Percentiles rank a stretch among this genome's conserved stretches.
These are phyloP conservation scores for Psidium guajava DNA, from an alignment of 345 rosid genomes.

Conservation along the genomic window DNA sequence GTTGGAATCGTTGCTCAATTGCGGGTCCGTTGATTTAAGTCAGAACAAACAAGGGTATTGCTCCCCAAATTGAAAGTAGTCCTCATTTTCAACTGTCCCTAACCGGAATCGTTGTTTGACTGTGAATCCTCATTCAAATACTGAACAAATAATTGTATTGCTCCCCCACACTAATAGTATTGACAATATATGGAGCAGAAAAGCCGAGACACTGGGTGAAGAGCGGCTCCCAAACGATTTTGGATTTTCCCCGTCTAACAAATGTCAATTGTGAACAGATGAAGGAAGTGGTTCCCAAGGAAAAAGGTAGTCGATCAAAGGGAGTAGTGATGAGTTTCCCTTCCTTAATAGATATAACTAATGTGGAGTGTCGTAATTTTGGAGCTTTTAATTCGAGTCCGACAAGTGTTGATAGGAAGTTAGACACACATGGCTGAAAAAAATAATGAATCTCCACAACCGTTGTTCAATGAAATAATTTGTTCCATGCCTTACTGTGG, in stretches of 20 bases:
- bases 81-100: no score
- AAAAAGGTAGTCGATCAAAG: not conserved
- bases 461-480: not conserved
- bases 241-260: not conserved
- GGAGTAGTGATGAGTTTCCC: not conserved
- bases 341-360: not conserved
- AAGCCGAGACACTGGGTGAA: not conserved
- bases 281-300: not conserved
- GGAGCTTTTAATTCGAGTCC: not conserved
- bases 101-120: no score
- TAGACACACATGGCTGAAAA: not conserved
- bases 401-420: rapidly evolving
- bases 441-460: not conserved
- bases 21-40: not conserved
- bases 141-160: not conserved
- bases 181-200: rapidly evolving
- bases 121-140: not conserved
- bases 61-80: not conserved
- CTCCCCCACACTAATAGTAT: rapidly evolving
- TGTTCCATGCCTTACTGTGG: not conserved
- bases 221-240: rapidly evolving
- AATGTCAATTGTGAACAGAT: rapidly evolving
- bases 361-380: rapidly evolving
- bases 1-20: no score
- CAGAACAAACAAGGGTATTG: not conserved